Conservation (phyloP, 805 yeast species). For the Candida anglica region DNA sequence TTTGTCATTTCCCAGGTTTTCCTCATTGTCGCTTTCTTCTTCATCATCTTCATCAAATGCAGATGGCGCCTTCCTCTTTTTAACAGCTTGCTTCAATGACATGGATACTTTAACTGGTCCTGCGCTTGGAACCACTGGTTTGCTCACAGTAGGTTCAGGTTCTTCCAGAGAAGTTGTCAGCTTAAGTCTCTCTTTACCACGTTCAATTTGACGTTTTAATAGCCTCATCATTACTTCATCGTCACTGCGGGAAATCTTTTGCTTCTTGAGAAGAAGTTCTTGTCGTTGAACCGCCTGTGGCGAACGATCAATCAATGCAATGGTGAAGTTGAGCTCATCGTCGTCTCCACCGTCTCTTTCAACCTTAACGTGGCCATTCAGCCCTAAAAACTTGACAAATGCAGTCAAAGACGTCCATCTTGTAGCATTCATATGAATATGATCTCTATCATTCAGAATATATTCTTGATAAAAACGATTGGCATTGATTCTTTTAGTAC, state of each 20-base stretch:
- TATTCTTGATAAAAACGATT: slow-evolving; percentile 89
- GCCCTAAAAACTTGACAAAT: slow-evolving; percentile 60
- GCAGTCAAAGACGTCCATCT: slow-evolving; percentile 67
- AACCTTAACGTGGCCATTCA: slow-evolving; percentile 53
- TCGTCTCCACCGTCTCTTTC: slow-evolving; percentile 18
- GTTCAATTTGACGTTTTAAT: slow-evolving; percentile 51
- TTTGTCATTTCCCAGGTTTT: background rate
- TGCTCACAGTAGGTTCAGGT: too few relatives aligned
- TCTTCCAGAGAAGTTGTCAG: too few relatives aligned
- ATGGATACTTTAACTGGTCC: slow-evolving; percentile 19
- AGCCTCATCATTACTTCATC: slow-evolving; percentile 39
- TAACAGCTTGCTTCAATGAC: slow-evolving; percentile 3
- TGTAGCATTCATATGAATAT: slow-evolving; percentile 89
- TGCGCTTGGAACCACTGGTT: too few relatives aligned
- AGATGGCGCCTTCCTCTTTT: background rate
- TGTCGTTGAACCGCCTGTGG: slow-evolving; percentile 43
- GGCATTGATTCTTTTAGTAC: slow-evolving; percentile 73
- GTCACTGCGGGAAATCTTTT: slow-evolving; percentile 36
- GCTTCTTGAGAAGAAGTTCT: slow-evolving; percentile 32
- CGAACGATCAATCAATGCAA: slow-evolving; percentile 34
- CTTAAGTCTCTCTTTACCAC: too few relatives aligned
- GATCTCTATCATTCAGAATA: slow-evolving; percentile 69
- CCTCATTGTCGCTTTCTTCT: slow-evolving; percentile 7
- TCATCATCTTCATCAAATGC: slow-evolving; percentile 5
- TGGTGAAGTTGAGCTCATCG: slow-evolving; percentile 33